Base-by-base conservation (phyloP, 768 basidiomycete species). In the Ephemerocybe angulata region DNA sequence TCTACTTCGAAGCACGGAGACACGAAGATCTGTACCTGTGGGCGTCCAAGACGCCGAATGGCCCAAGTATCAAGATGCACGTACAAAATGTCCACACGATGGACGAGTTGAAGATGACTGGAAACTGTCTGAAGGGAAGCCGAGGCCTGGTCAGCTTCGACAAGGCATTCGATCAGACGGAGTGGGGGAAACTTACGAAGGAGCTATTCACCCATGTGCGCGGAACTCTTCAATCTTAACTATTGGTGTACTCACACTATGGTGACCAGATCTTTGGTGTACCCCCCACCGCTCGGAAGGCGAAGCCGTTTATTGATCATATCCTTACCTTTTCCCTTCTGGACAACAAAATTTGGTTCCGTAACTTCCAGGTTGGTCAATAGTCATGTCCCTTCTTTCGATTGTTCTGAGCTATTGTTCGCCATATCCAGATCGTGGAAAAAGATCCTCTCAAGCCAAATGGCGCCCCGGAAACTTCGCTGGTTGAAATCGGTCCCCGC, bases 51-150 rank as follows among this genome's bases (percentile, higher is more conserved):
- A 91, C 94, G 31, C 97, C 97, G 21, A 99, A 99, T 65, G 97
- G 97, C 10, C 97, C 97, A 13, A 95, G 90, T 65, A 85, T 95
- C 66, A 98, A 98, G 70, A 81, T 98, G 78, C 97, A 98, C 66
- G 96, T 98, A 15, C 95, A 97, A 72, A 99, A 98, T 66, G 80
- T 96, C 52, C 97, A 99, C 70, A 99, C 97, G 40, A 98, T 98
- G 97, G 97, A 98, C 73, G 97, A 99, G 71, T 79, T 99, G 60
- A 98, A 98, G 76, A 90, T 99, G 95, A 96, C 94, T 6, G 97
- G 97, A 29, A 98, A 99, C 70, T 99, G 97, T 70, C 72, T 99
- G 61, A 97, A 96, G 72, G 97, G 97, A 17, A 91, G 90, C 64
- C 76, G 97, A 51, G 96, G 95, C 4, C 74, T 98, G 52, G 73